phyloP scores from a whole-genome alignment of 179 eudicot species.

The Beta corolliflora region DNA sequence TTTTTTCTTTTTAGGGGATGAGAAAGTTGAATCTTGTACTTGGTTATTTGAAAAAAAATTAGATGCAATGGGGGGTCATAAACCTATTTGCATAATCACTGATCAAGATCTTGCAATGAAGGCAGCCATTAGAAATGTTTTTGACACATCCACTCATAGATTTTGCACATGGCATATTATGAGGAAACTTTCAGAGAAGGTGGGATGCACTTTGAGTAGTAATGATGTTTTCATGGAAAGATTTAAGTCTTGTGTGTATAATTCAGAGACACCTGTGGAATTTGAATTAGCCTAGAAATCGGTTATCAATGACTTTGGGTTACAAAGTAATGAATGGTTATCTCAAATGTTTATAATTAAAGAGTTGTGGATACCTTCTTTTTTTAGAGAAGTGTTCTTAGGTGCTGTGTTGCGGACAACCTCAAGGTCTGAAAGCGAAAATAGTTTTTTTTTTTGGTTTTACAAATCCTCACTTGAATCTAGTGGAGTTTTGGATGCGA shows the following conservation, averaged over 20 bases:
- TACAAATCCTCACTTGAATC: no score
- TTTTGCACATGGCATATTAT: not conserved
- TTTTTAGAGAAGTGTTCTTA: no score
- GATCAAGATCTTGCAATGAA: conserved; percentile 9
- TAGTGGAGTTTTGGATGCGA: no score
- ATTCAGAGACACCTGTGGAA: not conserved
- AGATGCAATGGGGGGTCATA: conserved; percentile 15
- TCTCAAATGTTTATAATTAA: no score
- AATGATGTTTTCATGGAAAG: not conserved
- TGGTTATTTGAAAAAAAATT: conserved; percentile 19
- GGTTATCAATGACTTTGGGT: not conserved
- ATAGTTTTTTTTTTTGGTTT: no score
- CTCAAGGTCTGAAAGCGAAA: no score
- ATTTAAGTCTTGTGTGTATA: not conserved
- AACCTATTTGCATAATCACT: conserved; percentile 1
- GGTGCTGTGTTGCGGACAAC: no score
- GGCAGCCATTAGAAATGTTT: not conserved
- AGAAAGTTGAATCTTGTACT: not conserved
- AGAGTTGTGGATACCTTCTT: no score
- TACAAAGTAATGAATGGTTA: not conserved
- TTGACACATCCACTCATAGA: not conserved
- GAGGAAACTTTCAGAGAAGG: no score
- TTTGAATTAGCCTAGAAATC: not conserved
- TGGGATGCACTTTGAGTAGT: not conserved
- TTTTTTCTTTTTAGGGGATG: conserved; percentile 3